phyloP scores from a whole-genome alignment of 805 yeast species.

The Suhomyces pyralidae region DNA sequence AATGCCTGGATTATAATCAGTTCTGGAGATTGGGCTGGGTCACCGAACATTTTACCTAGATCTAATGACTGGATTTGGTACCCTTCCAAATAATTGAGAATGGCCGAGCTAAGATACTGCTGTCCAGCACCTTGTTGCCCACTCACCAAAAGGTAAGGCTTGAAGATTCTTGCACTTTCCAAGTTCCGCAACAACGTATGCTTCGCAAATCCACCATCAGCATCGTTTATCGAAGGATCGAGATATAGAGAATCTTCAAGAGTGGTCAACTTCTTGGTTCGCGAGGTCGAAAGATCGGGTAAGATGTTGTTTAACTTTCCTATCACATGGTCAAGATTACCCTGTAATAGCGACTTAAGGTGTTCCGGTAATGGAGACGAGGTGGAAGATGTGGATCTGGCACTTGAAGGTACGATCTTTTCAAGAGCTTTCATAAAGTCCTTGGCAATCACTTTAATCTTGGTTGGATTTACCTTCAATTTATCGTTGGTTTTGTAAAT shows the following conservation, averaged over 20 bases:
- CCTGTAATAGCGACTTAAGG: conserved; percentile 60
- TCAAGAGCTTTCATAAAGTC: conserved; percentile 87
- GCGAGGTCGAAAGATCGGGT: conserved; percentile 39
- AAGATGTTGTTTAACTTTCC: conserved; percentile 52
- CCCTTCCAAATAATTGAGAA: conserved; percentile 80
- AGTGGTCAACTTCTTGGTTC: conserved; percentile 47
- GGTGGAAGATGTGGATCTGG: conserved; percentile 71
- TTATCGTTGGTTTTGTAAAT: conserved; percentile 77
- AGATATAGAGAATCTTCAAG: conserved; percentile 69
- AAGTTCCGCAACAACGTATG: conserved; percentile 56
- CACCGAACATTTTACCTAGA: conserved; percentile 71
- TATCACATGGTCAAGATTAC: conserved; percentile 46
- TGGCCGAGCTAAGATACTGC: conserved; percentile 77
- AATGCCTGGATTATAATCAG: conserved; percentile 79
- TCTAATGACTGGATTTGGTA: conserved; percentile 86
- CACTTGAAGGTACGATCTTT: conserved; percentile 88
- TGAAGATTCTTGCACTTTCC: conserved; percentile 63
- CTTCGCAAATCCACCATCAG: conserved; percentile 64
- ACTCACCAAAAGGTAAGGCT: conserved; percentile 73
- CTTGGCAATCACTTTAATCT: conserved; percentile 69
- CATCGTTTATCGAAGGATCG: conserved; percentile 53
- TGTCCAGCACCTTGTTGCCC: conserved; percentile 86
- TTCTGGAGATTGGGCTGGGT: conserved; percentile 78
- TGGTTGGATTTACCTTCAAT: conserved; percentile 64
- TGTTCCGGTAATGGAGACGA: conserved; percentile 79